phyloP scores from a whole-genome alignment of 495 filamentous ascomycete genomes.

The Penicillium malachiteum region DNA sequence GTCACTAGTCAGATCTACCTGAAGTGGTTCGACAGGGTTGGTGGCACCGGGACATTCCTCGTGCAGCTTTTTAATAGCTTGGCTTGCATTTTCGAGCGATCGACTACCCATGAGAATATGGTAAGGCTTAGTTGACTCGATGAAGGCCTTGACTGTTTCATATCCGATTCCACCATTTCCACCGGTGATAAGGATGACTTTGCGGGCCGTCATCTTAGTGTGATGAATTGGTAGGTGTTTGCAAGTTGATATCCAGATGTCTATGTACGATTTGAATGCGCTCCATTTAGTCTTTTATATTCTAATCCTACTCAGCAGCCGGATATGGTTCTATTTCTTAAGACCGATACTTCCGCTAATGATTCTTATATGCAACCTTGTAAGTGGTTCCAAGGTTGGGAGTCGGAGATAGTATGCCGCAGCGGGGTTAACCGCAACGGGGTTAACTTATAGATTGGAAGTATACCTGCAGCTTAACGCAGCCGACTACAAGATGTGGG shows the following conservation, averaged over 20 bases:
- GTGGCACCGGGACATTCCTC: conserved; percentile 5
- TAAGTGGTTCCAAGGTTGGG: not conserved
- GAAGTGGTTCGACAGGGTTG: conserved; percentile 15
- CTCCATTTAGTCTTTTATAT: not conserved
- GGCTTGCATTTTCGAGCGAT: conserved; percentile 6
- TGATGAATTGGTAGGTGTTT: not conserved
- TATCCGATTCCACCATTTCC: conserved; percentile 17
- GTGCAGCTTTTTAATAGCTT: conserved; percentile 8
- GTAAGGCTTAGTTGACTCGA: conserved; percentile 8
- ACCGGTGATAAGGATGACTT: conserved; percentile 11
- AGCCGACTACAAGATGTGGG: too few relatives aligned
- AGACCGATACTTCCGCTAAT: conserved; percentile 12
- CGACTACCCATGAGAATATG: conserved; percentile 14
- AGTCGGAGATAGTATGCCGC: conserved; percentile 7
- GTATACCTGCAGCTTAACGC: too few relatives aligned
- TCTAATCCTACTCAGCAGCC: too few relatives aligned
- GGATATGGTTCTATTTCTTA: not conserved
- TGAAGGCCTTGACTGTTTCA: conserved; percentile 16
- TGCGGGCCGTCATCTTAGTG: conserved; percentile 7
- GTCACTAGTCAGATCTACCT: conserved; percentile 35
- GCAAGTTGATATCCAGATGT: not conserved
- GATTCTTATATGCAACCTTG: not conserved
- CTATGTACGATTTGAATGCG: not conserved
- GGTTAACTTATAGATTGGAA: too few relatives aligned
- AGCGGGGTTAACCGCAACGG: not conserved